Conservation (phyloP, 768 basidiomycete genomes). For the Calocybe cyanea region DNA sequence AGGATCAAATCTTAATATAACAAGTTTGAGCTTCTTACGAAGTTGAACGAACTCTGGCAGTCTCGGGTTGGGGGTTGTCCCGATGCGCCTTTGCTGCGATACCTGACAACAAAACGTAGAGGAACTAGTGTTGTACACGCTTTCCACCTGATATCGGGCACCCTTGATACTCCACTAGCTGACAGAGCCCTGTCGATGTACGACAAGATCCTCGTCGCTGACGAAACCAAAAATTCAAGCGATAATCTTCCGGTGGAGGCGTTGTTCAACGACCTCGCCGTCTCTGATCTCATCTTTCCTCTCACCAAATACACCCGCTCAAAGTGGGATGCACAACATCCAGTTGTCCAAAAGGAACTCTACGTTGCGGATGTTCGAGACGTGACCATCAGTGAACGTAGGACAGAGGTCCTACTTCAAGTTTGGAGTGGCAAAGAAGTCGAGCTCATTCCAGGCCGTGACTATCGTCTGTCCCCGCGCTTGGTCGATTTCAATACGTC, state of each 20-base stretch:
- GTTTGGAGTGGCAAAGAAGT: constrained; percentile 33
- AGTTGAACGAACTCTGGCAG: constrained; percentile 43
- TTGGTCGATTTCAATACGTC: constrained; percentile 52
- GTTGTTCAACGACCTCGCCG: constrained; percentile 46
- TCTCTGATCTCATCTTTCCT: constrained; percentile 42
- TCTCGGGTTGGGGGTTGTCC: constrained; percentile 47
- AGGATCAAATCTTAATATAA: not conserved
- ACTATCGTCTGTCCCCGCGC: constrained; percentile 45
- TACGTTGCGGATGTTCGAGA: constrained; percentile 38
- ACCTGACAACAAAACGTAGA: constrained; percentile 23
- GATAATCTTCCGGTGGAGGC: constrained; percentile 40
- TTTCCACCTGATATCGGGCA: constrained; percentile 40
- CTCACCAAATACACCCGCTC: constrained; percentile 33
- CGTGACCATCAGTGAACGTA: constrained; percentile 27
- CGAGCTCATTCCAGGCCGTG: constrained; percentile 26
- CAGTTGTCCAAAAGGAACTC: constrained; percentile 33
- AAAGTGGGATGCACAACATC: constrained; percentile 36
- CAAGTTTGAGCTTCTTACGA: constrained; percentile 44
- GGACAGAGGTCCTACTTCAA: constrained; percentile 33
- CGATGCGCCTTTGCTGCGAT: constrained; percentile 43
- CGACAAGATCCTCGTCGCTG: constrained; percentile 41
- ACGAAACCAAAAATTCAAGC: constrained; percentile 23
- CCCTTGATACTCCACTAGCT: constrained; percentile 33
- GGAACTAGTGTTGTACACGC: constrained; percentile 27
- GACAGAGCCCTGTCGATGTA: constrained; percentile 40